A percentile compares a stretch with the other conserved stretches of the same genome.
These are phyloP conservation scores for Houttuynia cordata DNA, from an alignment of 164 flowering plant genomes.

Conservation along the genomic window DNA sequence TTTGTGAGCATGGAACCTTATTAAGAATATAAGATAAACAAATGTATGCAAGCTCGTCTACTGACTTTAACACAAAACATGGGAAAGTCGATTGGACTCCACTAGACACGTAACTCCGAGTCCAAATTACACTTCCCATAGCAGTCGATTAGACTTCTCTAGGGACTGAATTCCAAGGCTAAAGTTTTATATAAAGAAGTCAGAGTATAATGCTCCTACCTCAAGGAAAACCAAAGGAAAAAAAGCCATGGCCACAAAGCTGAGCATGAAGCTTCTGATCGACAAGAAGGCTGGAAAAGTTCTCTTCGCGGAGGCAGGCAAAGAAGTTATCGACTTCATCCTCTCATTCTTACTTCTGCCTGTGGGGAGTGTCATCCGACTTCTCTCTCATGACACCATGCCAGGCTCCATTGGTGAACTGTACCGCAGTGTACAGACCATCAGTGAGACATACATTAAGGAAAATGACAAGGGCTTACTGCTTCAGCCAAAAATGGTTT, in stretches of 20 bases:
- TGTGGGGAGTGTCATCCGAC: not conserved
- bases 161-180: too few species aligned
- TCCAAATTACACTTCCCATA: too few species aligned
- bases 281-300: conserved; percentile 6
- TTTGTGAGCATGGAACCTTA: too few species aligned
- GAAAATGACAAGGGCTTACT: not conserved
- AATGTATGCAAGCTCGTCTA: too few species aligned
- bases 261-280: conserved; percentile 6
- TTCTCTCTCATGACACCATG: conserved; percentile 50
- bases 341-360: conserved; percentile 31
- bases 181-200: too few species aligned
- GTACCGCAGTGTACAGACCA: not conserved
- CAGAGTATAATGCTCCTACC: too few species aligned
- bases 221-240: too few species aligned
- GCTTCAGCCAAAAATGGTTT: not conserved
- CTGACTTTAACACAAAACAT: too few species aligned
- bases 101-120: too few species aligned
- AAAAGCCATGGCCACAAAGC: not conserved
- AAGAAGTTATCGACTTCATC: conserved; percentile 53
- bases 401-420: conserved; percentile 25
- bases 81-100: too few species aligned
- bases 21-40: too few species aligned
- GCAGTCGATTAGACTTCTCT: too few species aligned
- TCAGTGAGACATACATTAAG: not conserved
- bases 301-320: conserved; percentile 44